Evolutionary conservation across 2,329 filamentous ascomycete species (phyloP).

Genomic region (Drechmeria coniospora): DNA sequence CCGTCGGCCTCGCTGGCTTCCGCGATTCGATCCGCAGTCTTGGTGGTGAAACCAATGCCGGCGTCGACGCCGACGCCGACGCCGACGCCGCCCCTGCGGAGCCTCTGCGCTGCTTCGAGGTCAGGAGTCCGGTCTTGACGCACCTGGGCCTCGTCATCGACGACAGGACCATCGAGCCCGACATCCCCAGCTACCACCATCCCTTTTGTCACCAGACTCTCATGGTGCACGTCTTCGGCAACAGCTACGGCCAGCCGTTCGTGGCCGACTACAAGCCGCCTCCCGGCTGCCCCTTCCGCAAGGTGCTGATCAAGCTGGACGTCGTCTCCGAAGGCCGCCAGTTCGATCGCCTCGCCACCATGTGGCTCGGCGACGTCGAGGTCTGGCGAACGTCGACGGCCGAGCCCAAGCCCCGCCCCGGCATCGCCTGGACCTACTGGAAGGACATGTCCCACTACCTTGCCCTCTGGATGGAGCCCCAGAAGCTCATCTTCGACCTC

Average conservation of each 20-base stretch:
- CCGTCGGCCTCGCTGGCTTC: not conserved
- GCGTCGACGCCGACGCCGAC: no score
- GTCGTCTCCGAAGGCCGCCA: constrained; percentile 57
- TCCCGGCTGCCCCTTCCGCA: constrained; percentile 55
- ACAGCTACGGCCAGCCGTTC: constrained; percentile 59
- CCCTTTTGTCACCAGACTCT: constrained; percentile 37
- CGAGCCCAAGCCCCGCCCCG: constrained; percentile 49
- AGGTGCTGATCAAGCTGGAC: constrained; percentile 62
- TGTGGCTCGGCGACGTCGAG: constrained; percentile 65
- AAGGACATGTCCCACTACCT: constrained; percentile 67
- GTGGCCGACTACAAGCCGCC: constrained; percentile 42
- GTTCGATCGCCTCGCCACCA: constrained; percentile 58
- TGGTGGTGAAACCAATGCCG: not conserved
- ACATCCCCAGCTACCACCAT: not conserved
- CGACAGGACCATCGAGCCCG: constrained; percentile 2
- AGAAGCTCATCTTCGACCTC: constrained; percentile 68
- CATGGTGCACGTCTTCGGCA: constrained; percentile 56
- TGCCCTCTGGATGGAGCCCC: constrained; percentile 49
- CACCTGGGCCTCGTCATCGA: constrained; percentile 20
- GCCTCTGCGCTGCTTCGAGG: constrained; percentile 45
- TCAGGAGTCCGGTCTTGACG: constrained; percentile 48
- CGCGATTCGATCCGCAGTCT: not conserved
- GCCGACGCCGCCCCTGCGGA: not conserved
- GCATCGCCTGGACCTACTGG: constrained; percentile 60
- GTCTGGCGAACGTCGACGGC: constrained; percentile 76